phyloP scores from a whole-genome alignment of 441 rosid species.

The Brassica balearica region DNA sequence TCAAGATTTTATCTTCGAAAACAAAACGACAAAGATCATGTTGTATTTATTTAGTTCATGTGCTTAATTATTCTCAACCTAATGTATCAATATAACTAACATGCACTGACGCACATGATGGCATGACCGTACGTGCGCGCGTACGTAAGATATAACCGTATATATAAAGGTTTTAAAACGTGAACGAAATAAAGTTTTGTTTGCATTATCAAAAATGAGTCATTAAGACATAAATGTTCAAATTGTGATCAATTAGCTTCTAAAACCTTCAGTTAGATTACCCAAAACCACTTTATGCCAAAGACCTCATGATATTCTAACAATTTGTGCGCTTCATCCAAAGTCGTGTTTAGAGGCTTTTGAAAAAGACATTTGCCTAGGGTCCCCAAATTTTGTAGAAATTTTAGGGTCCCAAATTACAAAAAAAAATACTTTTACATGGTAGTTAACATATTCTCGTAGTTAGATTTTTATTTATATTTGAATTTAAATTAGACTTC shows the following conservation, averaged over 20 bases:
- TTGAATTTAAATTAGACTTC: no score
- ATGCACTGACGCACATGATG: slow-evolving; percentile 10
- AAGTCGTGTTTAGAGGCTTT: no score
- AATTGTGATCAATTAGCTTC: background rate
- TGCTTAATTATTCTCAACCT: slow-evolving; percentile 11
- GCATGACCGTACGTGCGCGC: slow-evolving; percentile 18
- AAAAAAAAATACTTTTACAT: no score
- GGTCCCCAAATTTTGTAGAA: no score
- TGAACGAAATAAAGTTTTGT: background rate
- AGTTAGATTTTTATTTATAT: no score
- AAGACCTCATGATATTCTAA: slow-evolving; percentile 16
- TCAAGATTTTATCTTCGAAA: background rate
- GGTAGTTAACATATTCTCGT: no score
- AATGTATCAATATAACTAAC: slow-evolving; percentile 5
- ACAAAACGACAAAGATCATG: slow-evolving; percentile 35
- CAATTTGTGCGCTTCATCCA: background rate
- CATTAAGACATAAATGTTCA: background rate
- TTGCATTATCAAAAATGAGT: slow-evolving; percentile 7
- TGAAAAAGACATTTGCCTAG: no score
- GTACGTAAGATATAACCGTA: background rate
- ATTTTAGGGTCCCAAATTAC: no score
- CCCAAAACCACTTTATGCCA: background rate
- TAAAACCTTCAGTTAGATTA: background rate
- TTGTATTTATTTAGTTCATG: slow-evolving; percentile 6
- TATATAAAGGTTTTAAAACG: background rate